Conservation (phyloP, 768 basidiomycete species). For the Lyophyllum semitale region DNA sequence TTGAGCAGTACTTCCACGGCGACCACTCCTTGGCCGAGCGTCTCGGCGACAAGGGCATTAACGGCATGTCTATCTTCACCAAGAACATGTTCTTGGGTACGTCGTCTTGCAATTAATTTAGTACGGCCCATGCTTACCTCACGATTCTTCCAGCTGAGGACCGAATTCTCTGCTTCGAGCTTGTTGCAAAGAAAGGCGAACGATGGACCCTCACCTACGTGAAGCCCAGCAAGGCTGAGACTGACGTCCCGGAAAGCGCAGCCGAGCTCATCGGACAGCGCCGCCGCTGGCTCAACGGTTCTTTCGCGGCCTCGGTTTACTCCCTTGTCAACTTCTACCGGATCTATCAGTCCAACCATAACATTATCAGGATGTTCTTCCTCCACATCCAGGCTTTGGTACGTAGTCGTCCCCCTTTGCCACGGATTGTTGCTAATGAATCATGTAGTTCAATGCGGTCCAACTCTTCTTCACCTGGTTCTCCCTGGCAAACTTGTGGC, state of each 20-base stretch:
- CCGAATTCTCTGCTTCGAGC: conserved; percentile 96
- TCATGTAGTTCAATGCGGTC: conserved; percentile 75
- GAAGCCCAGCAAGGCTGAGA: conserved; percentile 94
- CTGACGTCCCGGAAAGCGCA: conserved; percentile 91
- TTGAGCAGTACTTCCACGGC: conserved; percentile 85
- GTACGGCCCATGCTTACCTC: not conserved
- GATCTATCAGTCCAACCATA: conserved; percentile 85
- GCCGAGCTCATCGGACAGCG: conserved; percentile 93
- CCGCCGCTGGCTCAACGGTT: conserved; percentile 95
- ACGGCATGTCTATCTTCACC: conserved; percentile 96
- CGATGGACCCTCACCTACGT: conserved; percentile 89
- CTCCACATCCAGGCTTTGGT: conserved; percentile 92
- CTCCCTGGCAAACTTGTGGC: conserved; percentile 87
- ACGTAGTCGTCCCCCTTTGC: conserved; percentile 25
- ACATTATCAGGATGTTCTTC: conserved; percentile 91
- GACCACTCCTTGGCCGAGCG: conserved; percentile 90
- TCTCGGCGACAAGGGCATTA: conserved; percentile 89
- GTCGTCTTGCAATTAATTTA: conserved; percentile 7
- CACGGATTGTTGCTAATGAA: not conserved
- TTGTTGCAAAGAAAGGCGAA: conserved; percentile 87
- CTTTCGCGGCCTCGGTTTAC: conserved; percentile 91
- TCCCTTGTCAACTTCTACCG: conserved; percentile 89
- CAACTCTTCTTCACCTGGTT: conserved; percentile 92
- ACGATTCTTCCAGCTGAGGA: conserved; percentile 65
- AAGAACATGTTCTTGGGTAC: conserved; percentile 72